Conservation (phyloP, 306 rosid species). For the Fagus crenata region DNA sequence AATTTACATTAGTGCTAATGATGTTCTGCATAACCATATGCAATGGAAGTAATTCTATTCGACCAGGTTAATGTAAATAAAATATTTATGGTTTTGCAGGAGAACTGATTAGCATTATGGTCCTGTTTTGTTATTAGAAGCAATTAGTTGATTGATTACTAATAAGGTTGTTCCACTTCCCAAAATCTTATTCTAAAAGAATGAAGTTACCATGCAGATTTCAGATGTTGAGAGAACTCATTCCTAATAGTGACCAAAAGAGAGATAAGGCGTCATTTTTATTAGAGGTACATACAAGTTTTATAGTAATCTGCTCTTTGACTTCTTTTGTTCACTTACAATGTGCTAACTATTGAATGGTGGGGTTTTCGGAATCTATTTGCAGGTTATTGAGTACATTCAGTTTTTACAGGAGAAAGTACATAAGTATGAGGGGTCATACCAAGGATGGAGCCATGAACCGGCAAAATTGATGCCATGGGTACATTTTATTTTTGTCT, state of each 20-base stretch:
- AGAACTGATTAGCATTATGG: neutral
- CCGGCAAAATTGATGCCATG: constrained; percentile 62
- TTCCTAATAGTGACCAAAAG: constrained; percentile 96
- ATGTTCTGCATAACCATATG: neutral
- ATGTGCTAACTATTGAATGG: neutral
- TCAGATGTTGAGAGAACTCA: constrained; percentile 88
- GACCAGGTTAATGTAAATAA: neutral
- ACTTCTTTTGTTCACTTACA: neutral
- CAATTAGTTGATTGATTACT: constrained; percentile 16
- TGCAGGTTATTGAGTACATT: constrained; percentile 89
- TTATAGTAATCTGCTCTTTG: neutral
- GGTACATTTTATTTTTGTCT: constrained; percentile 52
- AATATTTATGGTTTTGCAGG: neutral
- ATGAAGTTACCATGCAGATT: constrained; percentile 54
- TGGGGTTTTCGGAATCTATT: constrained; percentile 15
- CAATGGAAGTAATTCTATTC: neutral
- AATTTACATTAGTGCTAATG: too few relatives aligned
- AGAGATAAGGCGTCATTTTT: constrained; percentile 98
- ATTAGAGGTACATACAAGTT: constrained; percentile 62
- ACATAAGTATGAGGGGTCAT: constrained; percentile 72
- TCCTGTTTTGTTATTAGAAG: neutral
- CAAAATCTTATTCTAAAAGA: constrained; percentile 6
- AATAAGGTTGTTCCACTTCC: constrained; percentile 6
- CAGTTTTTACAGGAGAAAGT: constrained; percentile 90
- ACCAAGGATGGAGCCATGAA: constrained; percentile 76